Conservation (phyloP, 2,329 filamentous ascomycete genomes). For the Ophiostoma angusticollis region DNA sequence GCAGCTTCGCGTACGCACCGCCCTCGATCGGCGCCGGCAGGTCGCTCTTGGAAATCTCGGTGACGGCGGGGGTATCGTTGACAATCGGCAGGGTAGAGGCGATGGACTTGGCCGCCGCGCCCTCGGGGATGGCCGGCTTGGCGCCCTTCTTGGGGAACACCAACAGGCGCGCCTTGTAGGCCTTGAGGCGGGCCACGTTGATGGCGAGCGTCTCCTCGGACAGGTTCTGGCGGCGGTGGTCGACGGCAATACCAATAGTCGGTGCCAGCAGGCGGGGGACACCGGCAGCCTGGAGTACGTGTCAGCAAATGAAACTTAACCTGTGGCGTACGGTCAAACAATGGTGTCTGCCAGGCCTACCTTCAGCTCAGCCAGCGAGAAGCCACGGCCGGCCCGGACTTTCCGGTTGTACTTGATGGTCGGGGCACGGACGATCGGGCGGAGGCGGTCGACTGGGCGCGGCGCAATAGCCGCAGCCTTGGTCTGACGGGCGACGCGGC, state of each 20-base stretch:
- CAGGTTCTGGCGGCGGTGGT: constrained; percentile 92
- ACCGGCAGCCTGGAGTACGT: constrained; percentile 60
- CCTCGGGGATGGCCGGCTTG: constrained; percentile 78
- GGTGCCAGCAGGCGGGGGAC: constrained; percentile 88
- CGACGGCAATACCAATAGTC: constrained; percentile 95
- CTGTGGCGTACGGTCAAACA: no score
- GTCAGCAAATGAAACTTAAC: not conserved
- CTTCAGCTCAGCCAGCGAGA: constrained; percentile 97
- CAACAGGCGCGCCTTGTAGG: constrained; percentile 91
- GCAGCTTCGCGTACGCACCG: constrained; percentile 69
- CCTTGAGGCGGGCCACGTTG: constrained; percentile 97
- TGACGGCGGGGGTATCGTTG: constrained; percentile 51
- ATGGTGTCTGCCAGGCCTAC: constrained; percentile 45
- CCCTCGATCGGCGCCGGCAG: constrained; percentile 68
- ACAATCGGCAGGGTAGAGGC: constrained; percentile 57
- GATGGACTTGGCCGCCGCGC: constrained; percentile 52
- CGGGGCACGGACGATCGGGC: constrained; percentile 94
- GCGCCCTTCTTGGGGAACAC: constrained; percentile 96
- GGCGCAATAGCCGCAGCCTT: constrained; percentile 95
- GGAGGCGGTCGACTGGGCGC: constrained; percentile 92
- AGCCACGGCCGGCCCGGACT: constrained; percentile 90
- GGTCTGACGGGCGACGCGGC: constrained; percentile 78
- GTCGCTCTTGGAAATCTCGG: constrained; percentile 70
- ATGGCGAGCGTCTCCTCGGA: constrained; percentile 85
- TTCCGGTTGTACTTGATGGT: constrained; percentile 99